A percentile compares a stretch with the other conserved stretches of the same genome.
Evolutionary conservation across 495 filamentous ascomycete species (phyloP).

Genomic region (Choiromyces venosus): DNA sequence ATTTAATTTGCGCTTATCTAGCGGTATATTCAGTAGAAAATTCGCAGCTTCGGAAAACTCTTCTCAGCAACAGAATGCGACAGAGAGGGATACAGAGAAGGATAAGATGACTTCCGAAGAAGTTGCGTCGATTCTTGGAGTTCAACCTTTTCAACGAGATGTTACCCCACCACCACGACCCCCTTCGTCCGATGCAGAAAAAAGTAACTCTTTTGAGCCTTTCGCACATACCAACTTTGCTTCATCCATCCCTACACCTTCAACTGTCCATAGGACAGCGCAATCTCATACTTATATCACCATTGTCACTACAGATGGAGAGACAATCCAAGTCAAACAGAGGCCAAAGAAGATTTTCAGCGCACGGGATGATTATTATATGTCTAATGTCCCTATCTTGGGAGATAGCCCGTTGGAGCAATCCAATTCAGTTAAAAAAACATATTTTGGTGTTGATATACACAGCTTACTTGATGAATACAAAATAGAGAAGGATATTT

Average conservation of each 20-base stretch:
- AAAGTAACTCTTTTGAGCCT: constrained; percentile 1
- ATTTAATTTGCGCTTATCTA: constrained; percentile 26
- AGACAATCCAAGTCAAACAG: constrained; percentile 23
- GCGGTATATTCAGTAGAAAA: constrained; percentile 30
- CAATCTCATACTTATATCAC: constrained; percentile 35
- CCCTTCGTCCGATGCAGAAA: not conserved
- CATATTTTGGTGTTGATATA: constrained; percentile 88
- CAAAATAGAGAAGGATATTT: constrained; percentile 29
- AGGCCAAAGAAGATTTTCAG: constrained; percentile 51
- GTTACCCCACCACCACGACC: constrained; percentile 11
- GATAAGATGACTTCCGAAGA: not conserved
- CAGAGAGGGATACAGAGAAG: not conserved
- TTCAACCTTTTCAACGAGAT: constrained; percentile 17
- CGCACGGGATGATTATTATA: constrained; percentile 48
- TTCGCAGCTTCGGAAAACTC: constrained; percentile 12
- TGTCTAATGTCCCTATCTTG: constrained; percentile 67
- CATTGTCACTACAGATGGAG: constrained; percentile 55
- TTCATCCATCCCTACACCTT: constrained; percentile 13
- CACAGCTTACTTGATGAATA: constrained; percentile 68
- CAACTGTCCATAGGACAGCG: not conserved
- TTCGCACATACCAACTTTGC: not conserved
- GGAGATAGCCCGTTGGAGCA: constrained; percentile 59
- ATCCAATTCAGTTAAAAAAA: constrained; percentile 66
- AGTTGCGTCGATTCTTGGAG: constrained; percentile 6
- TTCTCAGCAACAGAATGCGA: constrained; percentile 13